Base-by-base conservation (phyloP, 169 alveolate genomes). In the Cryptosporidium viatorum region DNA sequence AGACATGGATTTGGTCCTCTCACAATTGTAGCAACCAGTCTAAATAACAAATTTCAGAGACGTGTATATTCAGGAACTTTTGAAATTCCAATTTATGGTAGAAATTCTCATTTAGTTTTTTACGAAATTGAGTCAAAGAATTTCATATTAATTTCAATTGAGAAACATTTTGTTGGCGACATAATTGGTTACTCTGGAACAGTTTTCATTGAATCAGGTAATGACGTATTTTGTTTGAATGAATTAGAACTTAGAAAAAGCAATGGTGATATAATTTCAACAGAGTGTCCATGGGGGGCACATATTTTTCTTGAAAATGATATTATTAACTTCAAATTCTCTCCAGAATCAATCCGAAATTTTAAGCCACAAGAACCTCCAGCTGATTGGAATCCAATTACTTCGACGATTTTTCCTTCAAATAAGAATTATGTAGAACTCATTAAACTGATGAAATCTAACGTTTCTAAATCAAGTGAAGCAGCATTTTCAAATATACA, bases 271-370 rank as follows among this genome's bases (percentile, higher is more conserved):
- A 39, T 55, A 2, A 73, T 73, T 31, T 55, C 70, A 8, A 73
- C 86, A 5, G 86, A 73, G 31, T 73, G 86, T 35, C 86, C 86
- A 26, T 73, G 86, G 86, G 86, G 86, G 12, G 52, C 68, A 3
- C 62, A 73, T 31, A 73, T 73, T 12, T 55, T 73, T 18, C 68
- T 73, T 6, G 86, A 73, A 73, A 59, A 58, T 14, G 71, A 73
- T 3, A 41, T 73, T 0, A 31, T 26, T 29, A 35, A 29, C 35
- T 73, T 73, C 35, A 73, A 73, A 52, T 73, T 73, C 70, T 16
- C 68, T 5, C 70, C 86, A 0, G 86, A 73, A 14, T 51, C 51
- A 5, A 73, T 73, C 1, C 55, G 37, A 8, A 3, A 33, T 33
- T 73, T 73, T 60, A 73, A 59, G 35, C 71, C 70, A 33, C 86